phyloP scores from a whole-genome alignment of 1,284 basidiomycete species.

The Fomitopsis pinicola region DNA sequence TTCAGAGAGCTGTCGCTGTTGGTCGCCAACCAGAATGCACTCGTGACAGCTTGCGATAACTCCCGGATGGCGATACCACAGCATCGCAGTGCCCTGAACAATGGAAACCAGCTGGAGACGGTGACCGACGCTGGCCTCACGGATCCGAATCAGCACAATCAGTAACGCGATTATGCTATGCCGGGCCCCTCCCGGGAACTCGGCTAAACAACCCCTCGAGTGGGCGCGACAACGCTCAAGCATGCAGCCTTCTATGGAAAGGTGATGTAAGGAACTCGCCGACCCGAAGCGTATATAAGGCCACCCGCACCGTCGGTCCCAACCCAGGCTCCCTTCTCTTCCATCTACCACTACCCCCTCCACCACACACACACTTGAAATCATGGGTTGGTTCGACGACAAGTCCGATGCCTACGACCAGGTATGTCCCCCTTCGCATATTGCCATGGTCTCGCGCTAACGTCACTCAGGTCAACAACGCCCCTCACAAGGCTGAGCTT shows the following conservation, averaged over 20 bases:
- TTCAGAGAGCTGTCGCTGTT: background rate
- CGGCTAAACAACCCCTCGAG: background rate
- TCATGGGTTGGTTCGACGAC: slow-evolving; percentile 53
- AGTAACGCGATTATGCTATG: background rate
- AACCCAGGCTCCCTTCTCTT: slow-evolving; percentile 14
- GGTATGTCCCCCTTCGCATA: slow-evolving; percentile 23
- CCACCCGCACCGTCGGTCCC: slow-evolving; percentile 1
- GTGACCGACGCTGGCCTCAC: background rate
- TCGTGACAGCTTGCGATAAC: background rate
- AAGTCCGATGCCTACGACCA: slow-evolving; percentile 43
- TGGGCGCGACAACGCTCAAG: background rate
- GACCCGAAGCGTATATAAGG: slow-evolving; percentile 23
- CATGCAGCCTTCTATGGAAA: background rate
- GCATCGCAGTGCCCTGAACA: background rate
- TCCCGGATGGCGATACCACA: background rate
- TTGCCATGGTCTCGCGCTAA: background rate
- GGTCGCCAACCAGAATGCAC: background rate
- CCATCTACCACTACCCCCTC: slow-evolving; percentile 14
- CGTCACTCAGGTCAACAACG: slow-evolving; percentile 36
- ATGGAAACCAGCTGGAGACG: background rate
- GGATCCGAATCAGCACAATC: slow-evolving; percentile 4
- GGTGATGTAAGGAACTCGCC: background rate
- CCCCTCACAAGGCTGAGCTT: slow-evolving; percentile 50
- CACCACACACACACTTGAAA: slow-evolving; percentile 18
- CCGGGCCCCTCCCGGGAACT: slow-evolving; percentile 1